Evolutionary conservation across 83 land plant species (phyloP).

Genomic region (Picea engelmannii): DNA sequence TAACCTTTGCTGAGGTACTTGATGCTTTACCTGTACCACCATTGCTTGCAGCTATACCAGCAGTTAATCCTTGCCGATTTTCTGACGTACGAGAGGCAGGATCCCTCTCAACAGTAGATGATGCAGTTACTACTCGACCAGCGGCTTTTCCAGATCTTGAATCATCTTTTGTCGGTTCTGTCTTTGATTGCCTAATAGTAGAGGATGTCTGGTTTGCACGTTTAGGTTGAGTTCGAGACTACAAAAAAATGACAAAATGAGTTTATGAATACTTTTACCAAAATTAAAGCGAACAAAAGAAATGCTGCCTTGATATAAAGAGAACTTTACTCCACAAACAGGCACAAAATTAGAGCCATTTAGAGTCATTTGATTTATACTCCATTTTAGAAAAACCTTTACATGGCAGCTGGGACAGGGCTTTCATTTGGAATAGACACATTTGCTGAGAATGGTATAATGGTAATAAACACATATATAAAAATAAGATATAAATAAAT

Average conservation of each 20-base stretch:
- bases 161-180: conserved; percentile 60
- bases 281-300: not conserved
- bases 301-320: not conserved
- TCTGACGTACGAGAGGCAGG: conserved; percentile 25
- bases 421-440: too few relatives aligned
- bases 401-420: too few relatives aligned
- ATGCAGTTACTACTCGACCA: conserved; percentile 14
- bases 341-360: not conserved
- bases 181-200: conserved; percentile 32
- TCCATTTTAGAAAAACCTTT: too few relatives aligned
- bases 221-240: conserved; percentile 39
- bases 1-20: conserved; percentile 8
- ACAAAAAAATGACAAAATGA: conserved; percentile 8
- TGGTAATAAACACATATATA: too few relatives aligned
- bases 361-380: not conserved
- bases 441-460: too few relatives aligned
- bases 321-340: not conserved
- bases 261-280: not conserved
- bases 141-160: conserved; percentile 41
- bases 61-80: conserved; percentile 18
- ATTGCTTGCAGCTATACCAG: conserved; percentile 24
- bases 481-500: too few relatives aligned
- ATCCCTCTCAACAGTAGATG: conserved; percentile 46
- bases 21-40: conserved; percentile 33
- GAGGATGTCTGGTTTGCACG: conserved; percentile 30